Evolutionary conservation across 2,329 filamentous ascomycete species (phyloP).

Genomic region (Aureobasidium sp.): DNA sequence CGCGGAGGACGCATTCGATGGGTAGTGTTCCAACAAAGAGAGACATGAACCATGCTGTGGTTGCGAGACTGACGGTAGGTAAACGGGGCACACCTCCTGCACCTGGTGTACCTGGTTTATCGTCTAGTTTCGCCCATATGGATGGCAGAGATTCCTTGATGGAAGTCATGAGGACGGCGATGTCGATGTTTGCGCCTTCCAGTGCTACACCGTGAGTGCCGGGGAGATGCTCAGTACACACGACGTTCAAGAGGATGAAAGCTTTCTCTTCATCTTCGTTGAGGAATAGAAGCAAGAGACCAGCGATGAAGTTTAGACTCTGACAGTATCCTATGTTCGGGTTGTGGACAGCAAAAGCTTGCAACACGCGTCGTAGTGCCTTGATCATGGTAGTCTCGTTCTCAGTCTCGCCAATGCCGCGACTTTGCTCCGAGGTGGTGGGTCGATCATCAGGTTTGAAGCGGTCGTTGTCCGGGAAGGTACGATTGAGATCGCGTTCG

Average conservation of each 20-base stretch:
- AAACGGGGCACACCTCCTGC: conserved; percentile 58
- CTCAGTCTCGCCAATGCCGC: conserved; percentile 31
- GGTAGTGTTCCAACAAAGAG: conserved; percentile 94
- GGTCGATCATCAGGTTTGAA: conserved; percentile 75
- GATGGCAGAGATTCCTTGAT: conserved; percentile 84
- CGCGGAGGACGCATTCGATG: conserved; percentile 89
- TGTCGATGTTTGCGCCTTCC: conserved; percentile 92
- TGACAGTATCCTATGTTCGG: conserved; percentile 96
- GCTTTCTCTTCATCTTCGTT: conserved; percentile 84
- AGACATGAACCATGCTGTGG: conserved; percentile 99
- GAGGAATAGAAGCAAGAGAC: conserved; percentile 89
- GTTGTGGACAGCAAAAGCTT: conserved; percentile 92
- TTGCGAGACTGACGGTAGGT: conserved; percentile 91
- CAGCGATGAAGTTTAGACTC: conserved; percentile 94
- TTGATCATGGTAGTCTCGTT: conserved; percentile 81
- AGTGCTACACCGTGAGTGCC: conserved; percentile 93
- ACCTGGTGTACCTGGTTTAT: conserved; percentile 58
- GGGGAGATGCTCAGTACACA: conserved; percentile 88
- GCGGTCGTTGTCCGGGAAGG: conserved; percentile 92
- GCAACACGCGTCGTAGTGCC: conserved; percentile 84
- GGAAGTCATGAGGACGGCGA: conserved; percentile 91
- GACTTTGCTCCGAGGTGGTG: conserved; percentile 30
- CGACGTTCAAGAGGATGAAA: conserved; percentile 94
- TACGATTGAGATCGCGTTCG: conserved; percentile 92
- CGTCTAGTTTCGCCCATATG: conserved; percentile 91